Evolutionary conservation across 225 moss, liverwort and hornwort species (phyloP).

Genomic region (Lunularia cruciata): DNA sequence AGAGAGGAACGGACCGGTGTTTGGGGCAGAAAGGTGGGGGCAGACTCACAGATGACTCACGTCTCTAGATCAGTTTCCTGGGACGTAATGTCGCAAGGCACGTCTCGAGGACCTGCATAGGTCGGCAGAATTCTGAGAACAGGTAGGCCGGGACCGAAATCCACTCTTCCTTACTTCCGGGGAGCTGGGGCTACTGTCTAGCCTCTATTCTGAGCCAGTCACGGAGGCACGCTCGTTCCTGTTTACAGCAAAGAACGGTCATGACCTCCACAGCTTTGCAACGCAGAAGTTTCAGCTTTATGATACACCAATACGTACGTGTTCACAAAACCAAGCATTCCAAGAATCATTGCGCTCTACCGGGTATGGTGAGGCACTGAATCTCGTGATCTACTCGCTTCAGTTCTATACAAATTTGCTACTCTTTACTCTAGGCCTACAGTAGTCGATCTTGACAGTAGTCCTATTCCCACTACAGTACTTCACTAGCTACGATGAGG

Average conservation of each 20-base stretch:
- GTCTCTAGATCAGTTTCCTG: slow-evolving; percentile 1
- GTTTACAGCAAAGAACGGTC: slow-evolving; percentile 2
- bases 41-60: slow-evolving; percentile 3
- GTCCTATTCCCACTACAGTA: background rate
- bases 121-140: background rate
- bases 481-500: background rate
- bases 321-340: background rate
- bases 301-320: background rate
- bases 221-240: background rate
- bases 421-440: background rate
- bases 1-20: too few relatives aligned
- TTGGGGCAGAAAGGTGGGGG: slow-evolving; percentile 9
- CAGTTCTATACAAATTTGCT: background rate
- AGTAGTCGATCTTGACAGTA: background rate
- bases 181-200: slow-evolving; percentile 4
- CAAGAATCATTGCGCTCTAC: slow-evolving; percentile 4
- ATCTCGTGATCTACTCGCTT: slow-evolving; percentile 8
- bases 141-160: slow-evolving; percentile 9
- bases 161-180: background rate
- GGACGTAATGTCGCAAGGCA: background rate
- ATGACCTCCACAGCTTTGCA: background rate
- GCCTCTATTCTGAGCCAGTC: slow-evolving; percentile 1
- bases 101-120: background rate
- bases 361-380: background rate
- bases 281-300: slow-evolving; percentile 11